Evolutionary conservation across 2,329 filamentous ascomycete genomes (phyloP), one percentile per base, ranked within the genome.

Genomic region (Ophiobolus disseminans): DNA sequence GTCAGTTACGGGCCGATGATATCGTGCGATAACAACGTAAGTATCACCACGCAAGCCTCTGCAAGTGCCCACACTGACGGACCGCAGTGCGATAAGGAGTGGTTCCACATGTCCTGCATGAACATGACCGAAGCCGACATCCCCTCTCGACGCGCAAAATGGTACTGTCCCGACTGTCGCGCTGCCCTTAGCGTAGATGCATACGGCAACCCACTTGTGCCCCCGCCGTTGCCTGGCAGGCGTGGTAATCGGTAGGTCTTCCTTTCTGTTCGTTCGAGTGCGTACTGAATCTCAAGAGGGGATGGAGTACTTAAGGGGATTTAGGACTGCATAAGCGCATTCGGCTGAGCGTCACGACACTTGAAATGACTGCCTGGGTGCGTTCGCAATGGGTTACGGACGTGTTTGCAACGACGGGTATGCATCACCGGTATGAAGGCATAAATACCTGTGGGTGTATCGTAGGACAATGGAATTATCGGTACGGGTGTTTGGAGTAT

Each of bases 1-100:
- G 88, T 94, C 43, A 91, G 88, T 69, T 92, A 87, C 67, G 90
- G 90, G 43, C 86, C 82, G 16, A 94, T 94, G 90, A 90, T 94
- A 68, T 83, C 85, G 52, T 94, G 90, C 73, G 89, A 93, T 65
- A 91, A 91, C 63, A 78, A 83, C 35, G 86, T 90, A 73, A 61
- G 66, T 51, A 10, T 16, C 6, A 2, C 9, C 9, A 4, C 20
- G 16, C 16, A 30, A 1, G 19, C 25, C 10, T 14, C 10, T 13
- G 21, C 13, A 4, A 6, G n/a, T 44, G 45, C 4, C 35, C 5
- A 28, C 66, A 30, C 58, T 66, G 47, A 68, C 39, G 11, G 16
- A n/a, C 4, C 20, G 13, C 77, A 88, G 74, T 94, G 90, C 75
- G 86, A 90, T 61, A 85, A 85, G 55, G 89, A 93, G 72, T 94